Percentiles rank a stretch among this genome's conserved stretches.
Evolutionary conservation across 257 asterid species (phyloP).

Genomic region (Rauvolfia tetraphylla): DNA sequence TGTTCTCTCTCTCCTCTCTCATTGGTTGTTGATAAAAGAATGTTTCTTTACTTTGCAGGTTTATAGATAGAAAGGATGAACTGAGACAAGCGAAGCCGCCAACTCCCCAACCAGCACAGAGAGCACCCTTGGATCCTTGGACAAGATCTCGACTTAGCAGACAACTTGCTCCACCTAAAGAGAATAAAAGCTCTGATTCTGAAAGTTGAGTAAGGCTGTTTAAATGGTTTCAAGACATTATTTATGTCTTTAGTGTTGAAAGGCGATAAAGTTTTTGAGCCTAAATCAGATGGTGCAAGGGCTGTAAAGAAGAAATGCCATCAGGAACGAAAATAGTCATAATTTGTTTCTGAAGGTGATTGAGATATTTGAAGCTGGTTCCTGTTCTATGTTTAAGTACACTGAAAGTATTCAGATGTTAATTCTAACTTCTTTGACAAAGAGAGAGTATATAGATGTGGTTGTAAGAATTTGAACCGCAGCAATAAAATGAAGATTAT

Average conservation of each 20-base stretch:
- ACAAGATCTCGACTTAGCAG: constrained; percentile 80
- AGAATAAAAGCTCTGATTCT: constrained; percentile 48
- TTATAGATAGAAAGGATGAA: constrained; percentile 91
- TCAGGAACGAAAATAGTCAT: too few relatives aligned
- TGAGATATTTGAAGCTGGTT: neutral
- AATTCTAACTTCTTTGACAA: neutral
- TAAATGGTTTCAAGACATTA: neutral
- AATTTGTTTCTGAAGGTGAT: neutral
- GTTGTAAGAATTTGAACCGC: too few relatives aligned
- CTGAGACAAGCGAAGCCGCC: constrained; percentile 84
- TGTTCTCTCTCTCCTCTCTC: neutral
- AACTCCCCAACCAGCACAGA: constrained; percentile 63
- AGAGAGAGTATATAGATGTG: too few relatives aligned
- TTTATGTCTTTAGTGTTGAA: neutral
- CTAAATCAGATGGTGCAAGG: neutral
- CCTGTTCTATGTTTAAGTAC: neutral
- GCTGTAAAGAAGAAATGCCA: neutral
- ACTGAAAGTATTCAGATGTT: neutral
- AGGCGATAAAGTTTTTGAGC: neutral
- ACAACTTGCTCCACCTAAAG: constrained; percentile 85
- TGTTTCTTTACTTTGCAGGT: constrained; percentile 37
- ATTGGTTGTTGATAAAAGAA: neutral
- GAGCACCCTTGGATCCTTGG: constrained; percentile 89
- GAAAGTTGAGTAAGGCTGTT: constrained; percentile 29
- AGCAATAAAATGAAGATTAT: too few relatives aligned